Evolutionary conservation across 225 moss, liverwort and hornwort species (phyloP), one percentile per base, ranked within the genome.

Genomic region (Lunularia cruciata): DNA sequence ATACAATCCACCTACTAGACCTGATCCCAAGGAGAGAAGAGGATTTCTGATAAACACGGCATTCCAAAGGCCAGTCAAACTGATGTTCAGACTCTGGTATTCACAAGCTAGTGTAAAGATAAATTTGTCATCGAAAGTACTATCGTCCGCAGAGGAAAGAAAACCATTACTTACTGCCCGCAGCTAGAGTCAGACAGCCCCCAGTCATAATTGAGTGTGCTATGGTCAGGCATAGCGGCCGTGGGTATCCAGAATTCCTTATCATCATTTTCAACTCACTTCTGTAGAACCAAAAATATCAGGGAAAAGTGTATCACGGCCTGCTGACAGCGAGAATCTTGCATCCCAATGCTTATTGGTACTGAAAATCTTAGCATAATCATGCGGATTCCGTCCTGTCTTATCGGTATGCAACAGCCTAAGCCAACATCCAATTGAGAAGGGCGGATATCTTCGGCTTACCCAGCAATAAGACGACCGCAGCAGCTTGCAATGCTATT

Each of bases 401-500:
- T n/a, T n/a, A n/a, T n/a, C n/a, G n/a, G 9, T 20, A 22, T 59
- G 34, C 36, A 22, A 36, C 22, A 7, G n/a, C n/a, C n/a, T n/a
- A n/a, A n/a, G n/a, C n/a, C n/a, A n/a, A n/a, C n/a, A n/a, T n/a
- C n/a, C n/a, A n/a, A n/a, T n/a, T n/a, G n/a, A 43, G 26, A 22
- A 63, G 23, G 12, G 8, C 27, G 26, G n/a, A 32, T 31, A 18
- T 7, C 22, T 16, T 11, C 16, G 9, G n/a, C 78, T 70, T 72
- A 92, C 88, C 95, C 95, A 57, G 83, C 95, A 77, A 78, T 70
- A 18, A 95, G 92, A 77, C 95, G 92, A 46, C 95, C 95, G 39
- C 90, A 83, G 86, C 90, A 95, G 83, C 90, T 95, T 76, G 88
- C 84, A 60, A 95, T 77, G 64, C 95, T 92, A 52, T 88, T 88